Evolutionary conservation across 225 moss, liverwort and hornwort species (phyloP).

Genomic region (Bryum argenteum): DNA sequence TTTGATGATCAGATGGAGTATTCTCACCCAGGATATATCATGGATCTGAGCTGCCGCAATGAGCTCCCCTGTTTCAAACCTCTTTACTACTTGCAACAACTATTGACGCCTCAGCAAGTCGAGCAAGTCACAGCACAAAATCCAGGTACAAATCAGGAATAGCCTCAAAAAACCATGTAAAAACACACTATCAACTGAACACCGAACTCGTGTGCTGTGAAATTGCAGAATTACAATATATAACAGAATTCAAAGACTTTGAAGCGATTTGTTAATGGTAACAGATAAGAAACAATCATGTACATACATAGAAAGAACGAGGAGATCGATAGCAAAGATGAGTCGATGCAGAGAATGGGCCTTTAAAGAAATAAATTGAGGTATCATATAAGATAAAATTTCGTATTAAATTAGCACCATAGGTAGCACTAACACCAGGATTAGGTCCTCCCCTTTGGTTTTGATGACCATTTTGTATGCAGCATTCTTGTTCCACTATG

Average conservation of each 20-base stretch:
- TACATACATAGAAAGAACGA: slow-evolving; percentile 36
- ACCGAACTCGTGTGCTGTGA: slow-evolving; percentile 53
- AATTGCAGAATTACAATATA: slow-evolving; percentile 54
- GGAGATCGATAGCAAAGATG: slow-evolving; percentile 52
- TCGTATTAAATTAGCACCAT: slow-evolving; percentile 37
- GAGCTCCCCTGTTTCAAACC: slow-evolving; percentile 72
- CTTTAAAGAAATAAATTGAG: slow-evolving; percentile 31
- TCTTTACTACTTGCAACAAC: slow-evolving; percentile 73
- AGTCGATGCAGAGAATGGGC: slow-evolving; percentile 46
- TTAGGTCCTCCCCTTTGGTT: slow-evolving; percentile 19
- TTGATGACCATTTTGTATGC: slow-evolving; percentile 37
- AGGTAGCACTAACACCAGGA: slow-evolving; percentile 22
- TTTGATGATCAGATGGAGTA: slow-evolving; percentile 36
- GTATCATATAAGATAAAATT: slow-evolving; percentile 36
- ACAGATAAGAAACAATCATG: slow-evolving; percentile 42
- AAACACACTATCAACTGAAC: slow-evolving; percentile 38
- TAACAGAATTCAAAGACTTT: slow-evolving; percentile 59
- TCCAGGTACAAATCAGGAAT: slow-evolving; percentile 62
- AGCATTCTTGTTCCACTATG: slow-evolving; percentile 68
- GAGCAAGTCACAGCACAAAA: slow-evolving; percentile 75
- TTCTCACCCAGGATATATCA: slow-evolving; percentile 33
- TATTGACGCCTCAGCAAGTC: slow-evolving; percentile 72
- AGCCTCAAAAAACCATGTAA: slow-evolving; percentile 14
- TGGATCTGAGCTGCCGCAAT: slow-evolving; percentile 32
- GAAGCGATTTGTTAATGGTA: slow-evolving; percentile 54